Evolutionary conservation across 2,329 filamentous ascomycete species (phyloP).

Genomic region (Harringtonia aguacate): DNA sequence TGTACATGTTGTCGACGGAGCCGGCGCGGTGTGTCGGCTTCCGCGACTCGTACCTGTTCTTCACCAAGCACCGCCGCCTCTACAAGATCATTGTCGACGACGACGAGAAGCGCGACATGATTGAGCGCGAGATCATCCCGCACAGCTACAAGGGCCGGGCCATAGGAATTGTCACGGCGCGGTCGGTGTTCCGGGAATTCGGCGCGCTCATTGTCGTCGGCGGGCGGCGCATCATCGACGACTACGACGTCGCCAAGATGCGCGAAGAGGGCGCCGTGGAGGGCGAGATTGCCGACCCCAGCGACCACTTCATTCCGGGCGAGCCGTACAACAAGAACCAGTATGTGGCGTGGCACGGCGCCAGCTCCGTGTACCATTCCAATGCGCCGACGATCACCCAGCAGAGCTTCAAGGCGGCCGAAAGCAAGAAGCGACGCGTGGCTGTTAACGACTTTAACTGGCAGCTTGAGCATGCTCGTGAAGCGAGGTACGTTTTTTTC

Average conservation of each 20-base stretch:
- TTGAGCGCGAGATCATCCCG: constrained; percentile 88
- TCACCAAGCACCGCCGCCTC: constrained; percentile 91
- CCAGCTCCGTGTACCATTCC: constrained; percentile 90
- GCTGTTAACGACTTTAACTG: constrained; percentile 90
- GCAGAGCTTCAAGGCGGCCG: constrained; percentile 59
- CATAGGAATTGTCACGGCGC: constrained; percentile 91
- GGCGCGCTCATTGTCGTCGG: constrained; percentile 90
- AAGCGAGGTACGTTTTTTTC: constrained; percentile 59
- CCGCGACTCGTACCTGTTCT: constrained; percentile 96
- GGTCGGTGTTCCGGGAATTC: constrained; percentile 95
- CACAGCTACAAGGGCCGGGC: constrained; percentile 97
- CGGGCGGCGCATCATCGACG: constrained; percentile 74
- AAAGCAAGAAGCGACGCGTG: constrained; percentile 74
- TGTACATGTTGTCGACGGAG: constrained; percentile 98
- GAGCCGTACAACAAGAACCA: constrained; percentile 98
- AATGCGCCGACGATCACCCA: constrained; percentile 66
- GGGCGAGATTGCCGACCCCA: constrained; percentile 83
- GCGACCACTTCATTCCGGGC: constrained; percentile 65
- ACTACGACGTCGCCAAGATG: constrained; percentile 73
- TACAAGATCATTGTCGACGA: constrained; percentile 98
- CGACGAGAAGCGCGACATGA: constrained; percentile 93
- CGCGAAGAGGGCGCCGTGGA: constrained; percentile 70
- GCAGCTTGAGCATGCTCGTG: constrained; percentile 89
- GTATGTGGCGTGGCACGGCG: constrained; percentile 97
- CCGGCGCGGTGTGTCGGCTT: constrained; percentile 95